Evolutionary conservation across 257 asterid species (phyloP), one percentile per base, ranked within the genome.

Genomic region (Solanum boliviense): DNA sequence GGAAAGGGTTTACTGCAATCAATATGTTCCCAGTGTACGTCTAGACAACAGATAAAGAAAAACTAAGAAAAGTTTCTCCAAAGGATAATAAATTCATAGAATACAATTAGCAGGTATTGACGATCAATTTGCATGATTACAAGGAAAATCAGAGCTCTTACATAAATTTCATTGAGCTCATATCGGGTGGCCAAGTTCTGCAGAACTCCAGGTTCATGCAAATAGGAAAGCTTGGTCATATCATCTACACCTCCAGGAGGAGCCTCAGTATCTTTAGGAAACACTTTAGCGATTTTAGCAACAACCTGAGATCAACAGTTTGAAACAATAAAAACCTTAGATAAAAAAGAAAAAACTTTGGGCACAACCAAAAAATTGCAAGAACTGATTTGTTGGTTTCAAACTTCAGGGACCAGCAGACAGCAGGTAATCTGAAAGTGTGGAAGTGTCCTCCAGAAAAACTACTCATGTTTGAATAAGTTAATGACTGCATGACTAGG

Each of bases 221-320:
- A 92, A 93, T 97, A 97, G 86, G 99, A 96, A 89, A 97, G 99
- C 92, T 94, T 97, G 91, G 99, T 97, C 99, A 97, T 96, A 92
- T 97, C 99, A 93, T 97, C 99, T 71, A 94, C 99, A 90, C 99
- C 99, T 87, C 98, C 99, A 75, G 99, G 98, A 84, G 99, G 92
- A 36, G 99, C 98, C 89, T 97, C 99, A 60, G 96, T 94, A 90
- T 97, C 99, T 92, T 96, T 94, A 13, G 99, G 99, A 68, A 92
- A 96, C 84, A 95, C 98, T 91, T 96, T 94, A 29, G 98, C 91
- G 89, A 96, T 96, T 88, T 94, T 93, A 58, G 95, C 87, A 56
- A 93, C 95, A 87, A 97, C 93, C 99, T 97, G 94, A 84, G 89
- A 91, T 85, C 52, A 90, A 83, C 74, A 82, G 44, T 60, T 89